Percentiles rank a stretch among this genome's conserved stretches.
phyloP scores from a whole-genome alignment of 2,329 filamentous ascomycete genomes.

The Beauveria medogensis region DNA sequence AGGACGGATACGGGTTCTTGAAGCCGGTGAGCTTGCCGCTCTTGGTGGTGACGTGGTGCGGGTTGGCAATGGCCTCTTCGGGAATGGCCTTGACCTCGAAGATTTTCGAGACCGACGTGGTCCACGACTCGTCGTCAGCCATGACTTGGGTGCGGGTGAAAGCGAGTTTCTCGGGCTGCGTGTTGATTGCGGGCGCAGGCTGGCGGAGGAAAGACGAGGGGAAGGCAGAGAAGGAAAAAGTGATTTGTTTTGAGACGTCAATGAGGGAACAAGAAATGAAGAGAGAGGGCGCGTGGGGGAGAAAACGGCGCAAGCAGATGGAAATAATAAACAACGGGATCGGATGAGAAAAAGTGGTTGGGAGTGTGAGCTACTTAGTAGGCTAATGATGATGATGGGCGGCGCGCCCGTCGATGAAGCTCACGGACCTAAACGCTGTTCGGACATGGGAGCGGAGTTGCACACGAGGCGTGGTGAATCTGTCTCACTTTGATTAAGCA shows the following conservation, averaged over 20 bases:
- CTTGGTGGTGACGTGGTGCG: constrained; percentile 39
- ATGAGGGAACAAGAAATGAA: too few relatives aligned
- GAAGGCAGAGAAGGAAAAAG: neutral
- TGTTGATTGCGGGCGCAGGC: neutral
- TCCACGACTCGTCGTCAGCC: constrained; percentile 5
- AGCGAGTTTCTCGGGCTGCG: neutral
- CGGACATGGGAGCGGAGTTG: too few relatives aligned
- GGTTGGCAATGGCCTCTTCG: constrained; percentile 34
- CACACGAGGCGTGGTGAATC: too few relatives aligned
- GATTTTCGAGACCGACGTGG: constrained; percentile 4
- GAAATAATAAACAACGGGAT: neutral
- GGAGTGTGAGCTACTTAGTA: too few relatives aligned
- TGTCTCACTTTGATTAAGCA: too few relatives aligned
- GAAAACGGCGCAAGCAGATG: neutral
- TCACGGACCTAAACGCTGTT: too few relatives aligned
- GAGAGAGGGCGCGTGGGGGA: too few relatives aligned
- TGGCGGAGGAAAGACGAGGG: neutral
- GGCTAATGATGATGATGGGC: too few relatives aligned
- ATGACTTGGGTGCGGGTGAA: neutral
- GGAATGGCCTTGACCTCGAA: constrained; percentile 22
- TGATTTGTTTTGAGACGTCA: neutral
- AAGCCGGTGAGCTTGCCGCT: constrained; percentile 35
- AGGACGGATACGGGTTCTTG: constrained; percentile 45
- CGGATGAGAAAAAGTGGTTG: neutral
- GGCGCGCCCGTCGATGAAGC: too few relatives aligned